A percentile compares a stretch with the other conserved stretches of the same genome.
Evolutionary conservation across 176 grass and related monocot genomes (phyloP).

Genomic region (Tuctoria greenei): DNA sequence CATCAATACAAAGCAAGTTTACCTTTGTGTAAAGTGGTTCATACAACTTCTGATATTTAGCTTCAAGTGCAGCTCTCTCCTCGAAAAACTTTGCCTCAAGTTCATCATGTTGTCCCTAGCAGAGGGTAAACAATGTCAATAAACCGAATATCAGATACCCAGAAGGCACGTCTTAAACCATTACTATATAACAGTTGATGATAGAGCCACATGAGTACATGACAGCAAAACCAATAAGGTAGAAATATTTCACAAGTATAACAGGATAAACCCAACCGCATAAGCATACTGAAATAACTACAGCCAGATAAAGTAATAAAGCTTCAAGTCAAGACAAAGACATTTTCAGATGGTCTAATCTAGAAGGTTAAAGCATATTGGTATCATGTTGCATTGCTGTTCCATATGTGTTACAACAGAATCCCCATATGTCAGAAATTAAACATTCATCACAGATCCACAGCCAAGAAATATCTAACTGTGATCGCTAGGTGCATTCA

Average conservation of each 20-base stretch:
- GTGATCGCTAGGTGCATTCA: background rate
- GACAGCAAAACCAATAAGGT: background rate
- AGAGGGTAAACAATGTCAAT: constrained; percentile 11
- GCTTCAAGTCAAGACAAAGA: background rate
- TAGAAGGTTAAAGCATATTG: background rate
- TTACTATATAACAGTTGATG: background rate
- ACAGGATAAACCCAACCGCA: background rate
- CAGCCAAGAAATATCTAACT: background rate
- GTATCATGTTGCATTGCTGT: background rate
- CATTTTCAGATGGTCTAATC: background rate
- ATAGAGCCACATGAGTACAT: background rate
- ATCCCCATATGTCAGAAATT: background rate
- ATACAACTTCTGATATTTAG: constrained; percentile 92
- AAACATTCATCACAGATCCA: no score
- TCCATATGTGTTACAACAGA: background rate
- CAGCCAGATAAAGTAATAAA: background rate
- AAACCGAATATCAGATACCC: background rate
- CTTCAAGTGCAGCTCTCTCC: constrained; percentile 85
- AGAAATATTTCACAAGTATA: background rate
- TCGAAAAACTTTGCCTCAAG: constrained; percentile 76
- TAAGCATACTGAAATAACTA: background rate
- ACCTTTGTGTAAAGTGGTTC: constrained; percentile 89
- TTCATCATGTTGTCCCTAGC: constrained; percentile 68
- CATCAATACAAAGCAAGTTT: background rate
- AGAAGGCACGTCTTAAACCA: background rate